phyloP scores from a whole-genome alignment of 805 yeast species.

The Lachancea sp. region DNA sequence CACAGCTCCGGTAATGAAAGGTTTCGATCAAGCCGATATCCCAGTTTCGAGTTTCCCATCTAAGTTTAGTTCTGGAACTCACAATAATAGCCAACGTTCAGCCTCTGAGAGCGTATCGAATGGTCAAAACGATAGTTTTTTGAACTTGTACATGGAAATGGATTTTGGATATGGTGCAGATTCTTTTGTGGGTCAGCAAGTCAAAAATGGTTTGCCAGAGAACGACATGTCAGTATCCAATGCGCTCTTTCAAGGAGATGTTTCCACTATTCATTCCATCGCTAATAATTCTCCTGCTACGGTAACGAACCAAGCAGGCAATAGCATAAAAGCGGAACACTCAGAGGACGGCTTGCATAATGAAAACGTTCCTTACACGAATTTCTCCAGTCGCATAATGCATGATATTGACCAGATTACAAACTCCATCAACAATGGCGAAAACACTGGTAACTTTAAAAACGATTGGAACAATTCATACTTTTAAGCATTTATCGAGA shows the following conservation, averaged over 20 bases:
- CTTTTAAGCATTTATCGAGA: neutral
- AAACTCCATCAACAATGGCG: conserved; percentile 7
- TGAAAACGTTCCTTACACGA: conserved; percentile 6
- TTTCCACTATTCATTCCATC: conserved; percentile 9
- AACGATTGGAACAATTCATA: conserved; percentile 5
- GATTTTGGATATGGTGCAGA: conserved; percentile 16
- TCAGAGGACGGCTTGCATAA: conserved; percentile 6
- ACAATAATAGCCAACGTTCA: neutral
- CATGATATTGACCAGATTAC: conserved; percentile 12
- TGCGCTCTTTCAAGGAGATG: conserved; percentile 5
- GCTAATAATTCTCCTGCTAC: conserved; percentile 11
- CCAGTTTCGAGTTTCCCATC: neutral
- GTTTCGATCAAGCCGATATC: neutral
- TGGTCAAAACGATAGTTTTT: conserved; percentile 11
- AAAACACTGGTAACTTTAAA: neutral
- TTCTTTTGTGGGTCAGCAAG: conserved; percentile 12
- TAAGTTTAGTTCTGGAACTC: neutral
- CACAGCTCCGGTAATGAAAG: conserved; percentile 7
- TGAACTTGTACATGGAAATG: conserved; percentile 21
- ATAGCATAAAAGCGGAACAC: neutral
- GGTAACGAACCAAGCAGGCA: conserved; percentile 4
- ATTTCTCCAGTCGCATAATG: conserved; percentile 8
- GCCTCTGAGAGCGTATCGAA: neutral
- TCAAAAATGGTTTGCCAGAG: conserved; percentile 1
- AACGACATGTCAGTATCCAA: neutral